phyloP scores from a whole-genome alignment of 345 rosid species.

The Passiflora organensis region DNA sequence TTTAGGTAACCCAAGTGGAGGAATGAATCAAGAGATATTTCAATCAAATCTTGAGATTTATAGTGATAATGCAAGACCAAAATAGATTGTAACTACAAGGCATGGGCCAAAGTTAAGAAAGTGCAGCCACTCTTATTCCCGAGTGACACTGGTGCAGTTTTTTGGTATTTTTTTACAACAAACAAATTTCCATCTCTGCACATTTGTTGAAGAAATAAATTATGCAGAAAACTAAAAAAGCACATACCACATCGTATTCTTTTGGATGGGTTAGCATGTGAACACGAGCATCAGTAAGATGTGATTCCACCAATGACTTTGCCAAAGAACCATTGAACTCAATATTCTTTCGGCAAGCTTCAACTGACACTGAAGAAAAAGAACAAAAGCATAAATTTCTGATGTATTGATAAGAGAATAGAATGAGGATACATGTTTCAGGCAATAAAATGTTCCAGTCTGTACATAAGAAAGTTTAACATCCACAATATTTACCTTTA shows the following conservation, averaged over 20 bases:
- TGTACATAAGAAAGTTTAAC: no score
- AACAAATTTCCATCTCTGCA: background rate
- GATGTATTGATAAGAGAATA: background rate
- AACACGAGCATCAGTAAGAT: constrained; percentile 93
- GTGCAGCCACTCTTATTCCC: background rate
- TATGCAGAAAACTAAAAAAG: background rate
- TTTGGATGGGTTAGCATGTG: constrained; percentile 91
- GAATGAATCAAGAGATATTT: no score
- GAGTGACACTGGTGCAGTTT: background rate
- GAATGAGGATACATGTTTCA: background rate
- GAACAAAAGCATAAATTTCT: constrained; percentile 5
- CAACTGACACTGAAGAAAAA: constrained; percentile 60
- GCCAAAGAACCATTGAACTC: constrained; percentile 91
- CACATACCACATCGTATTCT: constrained; percentile 87
- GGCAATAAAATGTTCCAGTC: background rate
- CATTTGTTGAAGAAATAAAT: background rate
- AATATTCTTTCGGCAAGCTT: constrained; percentile 87
- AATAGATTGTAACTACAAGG: background rate
- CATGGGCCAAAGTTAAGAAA: background rate
- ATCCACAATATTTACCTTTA: constrained; percentile 44
- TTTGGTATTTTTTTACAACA: background rate
- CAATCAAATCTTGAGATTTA: background rate
- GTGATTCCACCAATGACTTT: constrained; percentile 81
- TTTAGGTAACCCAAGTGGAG: no score
- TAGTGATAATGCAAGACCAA: background rate